Percentiles rank a stretch among this genome's conserved stretches.
These are phyloP conservation scores for Stephania japonica DNA, from an alignment of 164 flowering plant species.

Conservation along the genomic window DNA sequence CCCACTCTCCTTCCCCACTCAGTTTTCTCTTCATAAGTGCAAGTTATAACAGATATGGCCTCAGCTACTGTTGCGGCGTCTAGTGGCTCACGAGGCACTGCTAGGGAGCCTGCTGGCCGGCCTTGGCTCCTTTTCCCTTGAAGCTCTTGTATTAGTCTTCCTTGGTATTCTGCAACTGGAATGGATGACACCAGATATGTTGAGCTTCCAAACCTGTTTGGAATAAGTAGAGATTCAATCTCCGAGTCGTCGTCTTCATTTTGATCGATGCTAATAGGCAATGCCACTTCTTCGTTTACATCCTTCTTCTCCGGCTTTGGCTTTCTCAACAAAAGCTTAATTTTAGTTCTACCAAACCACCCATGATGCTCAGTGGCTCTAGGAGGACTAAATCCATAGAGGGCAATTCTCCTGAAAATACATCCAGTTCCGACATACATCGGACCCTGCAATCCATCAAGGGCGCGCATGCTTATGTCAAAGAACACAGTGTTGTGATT, in stretches of 20 bases:
- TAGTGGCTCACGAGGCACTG: constrained; percentile 78
- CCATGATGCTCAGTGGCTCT: constrained; percentile 82
- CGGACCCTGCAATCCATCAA: constrained; percentile 94
- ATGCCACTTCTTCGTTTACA: constrained; percentile 42
- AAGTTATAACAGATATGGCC: constrained; percentile 75
- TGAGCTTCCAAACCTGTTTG: constrained; percentile 79
- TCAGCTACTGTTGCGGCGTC: constrained; percentile 87
- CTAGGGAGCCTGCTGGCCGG: constrained; percentile 77
- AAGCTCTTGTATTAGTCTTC: constrained; percentile 67
- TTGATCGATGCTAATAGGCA: constrained; percentile 35
- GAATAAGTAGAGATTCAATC: constrained; percentile 48
- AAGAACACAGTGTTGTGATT: constrained; percentile 92
- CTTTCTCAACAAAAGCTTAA: constrained; percentile 36
- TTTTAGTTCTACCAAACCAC: constrained; percentile 63
- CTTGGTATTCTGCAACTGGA: constrained; percentile 84
- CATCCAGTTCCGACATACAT: constrained; percentile 98
- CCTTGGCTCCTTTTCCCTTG: constrained; percentile 49
- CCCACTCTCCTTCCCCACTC: constrained; percentile 95
- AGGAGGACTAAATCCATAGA: constrained; percentile 89
- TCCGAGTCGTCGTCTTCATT: constrained; percentile 39
- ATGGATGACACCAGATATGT: constrained; percentile 59
- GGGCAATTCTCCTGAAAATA: constrained; percentile 75
- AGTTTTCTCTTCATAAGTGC: constrained; percentile 84
- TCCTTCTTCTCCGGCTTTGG: constrained; percentile 32
- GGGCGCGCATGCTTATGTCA: constrained; percentile 81